Base-by-base conservation (phyloP, 73 alveolate species). In the Durusdinium trenchii region DNA sequence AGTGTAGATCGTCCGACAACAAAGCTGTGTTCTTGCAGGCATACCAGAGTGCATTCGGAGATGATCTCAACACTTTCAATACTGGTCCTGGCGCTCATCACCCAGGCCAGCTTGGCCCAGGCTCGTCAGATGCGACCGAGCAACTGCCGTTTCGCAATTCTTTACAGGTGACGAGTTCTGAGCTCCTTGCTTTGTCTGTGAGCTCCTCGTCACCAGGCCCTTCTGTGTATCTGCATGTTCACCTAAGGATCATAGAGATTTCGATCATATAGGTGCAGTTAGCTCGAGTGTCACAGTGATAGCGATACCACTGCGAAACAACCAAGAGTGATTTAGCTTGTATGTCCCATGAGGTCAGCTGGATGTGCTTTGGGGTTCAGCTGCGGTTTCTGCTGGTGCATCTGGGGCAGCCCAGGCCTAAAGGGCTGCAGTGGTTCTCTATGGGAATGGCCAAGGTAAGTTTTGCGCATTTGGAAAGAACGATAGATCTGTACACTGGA, bases 171-270 rank as follows among this genome's bases (percentile, higher is more conserved):
- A 76, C 89, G 76, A 48, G 98, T 67, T 46, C 98, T 71, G 98
- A 91, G 98, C 98, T 91, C 89, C 98, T 91, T 52, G 98, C 98
- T 48, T 38, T 91, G 76, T 91, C 98, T 28, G 98, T 91, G 98
- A 91, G 98, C 98, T 91, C 98, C 98, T 69, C 98, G 38, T 91
- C 98, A 69, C 98, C 98, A 91, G 98, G 98, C 45, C n/a, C n/a
- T n/a, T n/a, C n/a, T n/a, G n/a, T n/a, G n/a, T n/a, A n/a, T n/a
- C n/a, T n/a, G n/a, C n/a, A n/a, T n/a, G n/a, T n/a, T n/a, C n/a
- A n/a, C n/a, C n/a, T n/a, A n/a, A n/a, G n/a, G n/a, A n/a, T n/a
- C n/a, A n/a, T n/a, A n/a, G n/a, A n/a, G n/a, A n/a, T n/a, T n/a
- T n/a, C n/a, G n/a, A n/a, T n/a, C n/a, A n/a, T n/a, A n/a, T n/a